These are phyloP conservation scores for Hypoxylon perforatum DNA, from an alignment of 495 filamentous ascomycete genomes.

Conservation along the genomic window DNA sequence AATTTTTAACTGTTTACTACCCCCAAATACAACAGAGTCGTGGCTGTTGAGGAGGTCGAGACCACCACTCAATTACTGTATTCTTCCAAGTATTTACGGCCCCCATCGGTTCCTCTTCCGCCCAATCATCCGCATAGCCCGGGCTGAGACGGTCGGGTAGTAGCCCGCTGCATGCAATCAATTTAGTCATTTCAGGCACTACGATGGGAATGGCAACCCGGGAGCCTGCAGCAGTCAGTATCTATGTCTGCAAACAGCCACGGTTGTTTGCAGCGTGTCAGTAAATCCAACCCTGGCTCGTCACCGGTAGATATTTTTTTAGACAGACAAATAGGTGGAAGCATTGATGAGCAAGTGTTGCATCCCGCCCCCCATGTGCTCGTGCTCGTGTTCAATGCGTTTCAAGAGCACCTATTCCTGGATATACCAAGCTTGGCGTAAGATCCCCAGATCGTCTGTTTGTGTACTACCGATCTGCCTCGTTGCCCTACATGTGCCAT, in stretches of 20 bases:
- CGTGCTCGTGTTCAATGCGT: constrained; percentile 31
- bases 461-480: not conserved
- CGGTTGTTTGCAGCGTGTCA: constrained; percentile 1
- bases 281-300: not conserved
- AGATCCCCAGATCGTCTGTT: not conserved
- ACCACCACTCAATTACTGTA: constrained; percentile 19
- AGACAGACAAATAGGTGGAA: constrained; percentile 7
- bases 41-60: constrained; percentile 8
- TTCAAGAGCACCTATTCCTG: constrained; percentile 31
- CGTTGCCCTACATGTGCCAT: not conserved
- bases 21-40: constrained; percentile 6
- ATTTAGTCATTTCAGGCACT: constrained; percentile 38
- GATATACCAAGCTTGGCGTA: constrained; percentile 23
- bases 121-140: constrained; percentile 31
- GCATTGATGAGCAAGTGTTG: constrained; percentile 25
- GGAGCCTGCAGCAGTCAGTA: constrained; percentile 17
- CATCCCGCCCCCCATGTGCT: constrained; percentile 40
- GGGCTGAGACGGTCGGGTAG: constrained; percentile 31
- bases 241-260: constrained; percentile 6
- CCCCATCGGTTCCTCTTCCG: constrained; percentile 10
- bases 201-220: constrained; percentile 14
- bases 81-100: no score
- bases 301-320: no score
- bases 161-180: constrained; percentile 39
- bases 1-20: not conserved